Percentiles rank a stretch among this genome's conserved stretches.
These are phyloP conservation scores for Spiromastix sp. DNA, from an alignment of 2,329 filamentous ascomycete species.

Conservation along the genomic window DNA sequence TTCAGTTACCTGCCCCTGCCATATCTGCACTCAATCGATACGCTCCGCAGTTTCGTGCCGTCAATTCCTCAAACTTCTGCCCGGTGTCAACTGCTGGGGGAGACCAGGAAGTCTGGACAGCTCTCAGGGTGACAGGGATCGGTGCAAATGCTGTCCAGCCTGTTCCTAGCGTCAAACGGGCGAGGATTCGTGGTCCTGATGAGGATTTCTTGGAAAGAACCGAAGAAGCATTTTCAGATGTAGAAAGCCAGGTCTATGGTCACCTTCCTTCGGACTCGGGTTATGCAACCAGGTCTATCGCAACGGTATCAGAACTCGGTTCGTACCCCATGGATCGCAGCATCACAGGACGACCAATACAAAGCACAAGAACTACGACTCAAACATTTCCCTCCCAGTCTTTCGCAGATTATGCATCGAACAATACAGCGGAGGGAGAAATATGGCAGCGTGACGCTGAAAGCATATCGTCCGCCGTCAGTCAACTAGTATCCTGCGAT, in stretches of 20 bases:
- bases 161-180: slow-evolving; percentile 8
- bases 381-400: not conserved
- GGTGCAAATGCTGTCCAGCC: slow-evolving; percentile 11
- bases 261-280: slow-evolving; percentile 24
- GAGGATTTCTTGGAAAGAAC: slow-evolving; percentile 17
- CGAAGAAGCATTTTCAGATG: slow-evolving; percentile 22
- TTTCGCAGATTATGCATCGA: too few relatives aligned
- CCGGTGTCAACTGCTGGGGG: slow-evolving; percentile 1
- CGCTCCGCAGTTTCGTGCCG: not conserved
- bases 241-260: slow-evolving; percentile 22
- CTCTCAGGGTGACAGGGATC: slow-evolving; percentile 21
- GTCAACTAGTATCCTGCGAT: slow-evolving; percentile 20
- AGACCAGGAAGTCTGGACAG: slow-evolving; percentile 25
- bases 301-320: slow-evolving; percentile 20
- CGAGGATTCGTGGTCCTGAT: slow-evolving; percentile 15
- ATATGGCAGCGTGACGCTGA: too few relatives aligned
- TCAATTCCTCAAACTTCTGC: not conserved
- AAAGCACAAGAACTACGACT: too few relatives aligned
- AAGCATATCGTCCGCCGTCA: not conserved
- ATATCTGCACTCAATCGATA: not conserved
- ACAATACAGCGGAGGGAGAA: not conserved
- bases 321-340: slow-evolving; percentile 17
- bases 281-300: slow-evolving; percentile 23
- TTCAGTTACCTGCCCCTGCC: not conserved
- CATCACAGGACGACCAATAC: too few relatives aligned